Percentiles rank a stretch among this genome's conserved stretches.
Conservation (phyloP, 371 early-diverging fungal species). For the Actinomucor elegans region DNA sequence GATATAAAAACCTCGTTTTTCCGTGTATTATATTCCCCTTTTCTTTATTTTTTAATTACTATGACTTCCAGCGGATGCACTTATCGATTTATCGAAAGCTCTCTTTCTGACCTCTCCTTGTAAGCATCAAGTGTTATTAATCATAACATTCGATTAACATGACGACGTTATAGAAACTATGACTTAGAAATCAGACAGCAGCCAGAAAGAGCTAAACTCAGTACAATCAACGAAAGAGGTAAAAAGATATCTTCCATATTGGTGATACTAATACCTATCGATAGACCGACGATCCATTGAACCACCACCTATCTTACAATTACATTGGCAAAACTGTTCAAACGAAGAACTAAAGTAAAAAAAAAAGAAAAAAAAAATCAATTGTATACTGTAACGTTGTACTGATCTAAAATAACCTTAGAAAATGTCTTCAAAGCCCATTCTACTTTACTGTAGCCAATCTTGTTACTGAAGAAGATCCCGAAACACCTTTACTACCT, state of each 20-base stretch:
- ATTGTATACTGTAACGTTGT: not conserved
- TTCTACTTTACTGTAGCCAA: constrained; percentile 49
- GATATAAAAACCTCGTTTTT: constrained; percentile 4
- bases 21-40: constrained; percentile 3
- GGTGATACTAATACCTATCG: not conserved
- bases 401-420: not conserved
- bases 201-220: constrained; percentile 25
- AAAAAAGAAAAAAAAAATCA: constrained; percentile 28
- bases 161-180: not conserved
- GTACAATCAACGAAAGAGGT: constrained; percentile 39
- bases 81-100: constrained; percentile 46
- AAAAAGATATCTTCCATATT: no score
- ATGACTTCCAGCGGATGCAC: constrained; percentile 27
- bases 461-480: constrained; percentile 22
- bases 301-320: constrained; percentile 50
- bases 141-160: not conserved
- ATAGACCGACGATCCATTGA: constrained; percentile 49
- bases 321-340: constrained; percentile 35
- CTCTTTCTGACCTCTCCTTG: constrained; percentile 28
- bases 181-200: constrained; percentile 28
- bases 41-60: not conserved
- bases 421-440: constrained; percentile 52
- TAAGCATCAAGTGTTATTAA: constrained; percentile 23
- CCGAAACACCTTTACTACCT: constrained; percentile 14
- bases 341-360: constrained; percentile 43